Evolutionary conservation across 2,329 filamentous ascomycete genomes (phyloP).

Genomic region (Trematosphaeria pertusa): DNA sequence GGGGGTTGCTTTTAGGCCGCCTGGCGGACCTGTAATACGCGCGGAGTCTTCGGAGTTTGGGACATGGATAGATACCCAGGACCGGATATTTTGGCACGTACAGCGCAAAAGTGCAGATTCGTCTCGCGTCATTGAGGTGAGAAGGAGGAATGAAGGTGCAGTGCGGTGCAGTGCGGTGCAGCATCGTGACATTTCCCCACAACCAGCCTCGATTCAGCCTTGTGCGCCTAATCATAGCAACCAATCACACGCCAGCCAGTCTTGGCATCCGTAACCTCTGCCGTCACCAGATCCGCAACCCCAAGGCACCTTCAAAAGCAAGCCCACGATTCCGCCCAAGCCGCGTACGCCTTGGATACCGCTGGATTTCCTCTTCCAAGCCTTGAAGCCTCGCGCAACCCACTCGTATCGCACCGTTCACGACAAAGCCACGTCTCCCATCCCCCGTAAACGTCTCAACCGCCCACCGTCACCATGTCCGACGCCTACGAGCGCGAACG

Average conservation of each 20-base stretch:
- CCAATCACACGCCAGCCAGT: background rate
- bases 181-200: too few species aligned
- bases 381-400: background rate
- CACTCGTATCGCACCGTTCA: background rate
- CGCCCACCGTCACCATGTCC: conserved; percentile 52
- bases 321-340: background rate
- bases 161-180: too few species aligned
- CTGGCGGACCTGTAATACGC: too few species aligned
- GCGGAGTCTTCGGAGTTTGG: too few species aligned
- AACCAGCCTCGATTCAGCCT: too few species aligned
- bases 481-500: conserved; percentile 66
- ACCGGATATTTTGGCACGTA: too few species aligned
- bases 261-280: background rate
- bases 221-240: background rate
- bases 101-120: too few species aligned
- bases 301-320: background rate
- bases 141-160: too few species aligned
- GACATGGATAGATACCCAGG: too few species aligned
- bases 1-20: too few species aligned
- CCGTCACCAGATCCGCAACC: background rate
- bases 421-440: background rate
- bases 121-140: too few species aligned
- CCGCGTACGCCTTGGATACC: background rate
- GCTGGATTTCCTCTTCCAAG: background rate
- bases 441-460: background rate